Base-by-base conservation (phyloP, 768 basidiomycete genomes). In the Podaxis pistillaris region DNA sequence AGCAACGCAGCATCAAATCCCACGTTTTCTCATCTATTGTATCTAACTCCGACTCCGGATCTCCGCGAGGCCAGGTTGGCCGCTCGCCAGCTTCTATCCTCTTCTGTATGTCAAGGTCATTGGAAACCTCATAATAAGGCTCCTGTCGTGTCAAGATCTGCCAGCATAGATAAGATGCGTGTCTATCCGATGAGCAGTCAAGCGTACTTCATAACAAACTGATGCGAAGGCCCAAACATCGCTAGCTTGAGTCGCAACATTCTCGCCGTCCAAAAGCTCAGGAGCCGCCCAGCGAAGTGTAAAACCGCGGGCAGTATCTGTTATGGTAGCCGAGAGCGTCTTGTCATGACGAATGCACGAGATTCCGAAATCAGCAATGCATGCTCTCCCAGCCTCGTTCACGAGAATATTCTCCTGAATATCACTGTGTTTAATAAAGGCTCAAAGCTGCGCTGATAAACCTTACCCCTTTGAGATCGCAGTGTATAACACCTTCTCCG, bases 21-120 rank as follows among this genome's bases (percentile, higher is more conserved):
- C 47, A 49, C 40, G 17, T 41, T 41, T 28, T 28, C 28, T 41
- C 40, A 41, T 41, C 40, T 3, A 41, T 17, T 17, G 11, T 41
- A 17, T 41, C 40, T 3, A 41, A 12, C 12, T 12, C 12, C 17
- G 40, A 17, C 17, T 3, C 13, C 94, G 51, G 87, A 17, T 12
- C 11, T 12, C 17, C 40, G 40, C 40, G 28, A 28, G 28, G 40
- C 17, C 17, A 17, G 17, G 40, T 8, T 41, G 40, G 40, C 17
- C 12, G 17, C 17, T 12, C 17, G 40, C 40, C 40, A 28, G 28
- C 40, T 41, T 12, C 12, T 8, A 49, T 19, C 19, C 8, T 19
- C 11, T 49, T 19, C 8, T 24, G 47, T 19, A 84, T 74, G 93
- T 96, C 50, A 44, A 11, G 19, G 19, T 9, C 8, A 9, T 22